A percentile compares a stretch with the other conserved stretches of the same genome.
Conservation (phyloP, 2,329 filamentous ascomycete species). For the Ophiostoma sp. region DNA sequence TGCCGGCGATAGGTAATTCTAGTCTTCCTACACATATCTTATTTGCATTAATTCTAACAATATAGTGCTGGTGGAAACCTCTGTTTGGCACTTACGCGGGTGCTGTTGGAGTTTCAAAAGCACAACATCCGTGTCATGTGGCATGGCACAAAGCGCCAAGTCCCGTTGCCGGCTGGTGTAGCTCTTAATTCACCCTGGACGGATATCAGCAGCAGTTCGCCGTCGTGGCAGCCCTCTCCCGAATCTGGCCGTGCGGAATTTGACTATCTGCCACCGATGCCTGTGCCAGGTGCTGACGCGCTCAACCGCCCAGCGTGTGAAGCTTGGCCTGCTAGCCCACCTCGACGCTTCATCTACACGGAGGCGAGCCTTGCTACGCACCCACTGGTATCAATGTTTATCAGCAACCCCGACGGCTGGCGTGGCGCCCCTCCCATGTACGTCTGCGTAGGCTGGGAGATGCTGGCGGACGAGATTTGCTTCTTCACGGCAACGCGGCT, state of each 20-base stretch:
- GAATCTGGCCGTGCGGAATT: conserved; percentile 37
- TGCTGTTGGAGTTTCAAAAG: conserved; percentile 58
- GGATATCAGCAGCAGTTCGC: conserved; percentile 61
- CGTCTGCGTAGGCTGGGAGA: conserved; percentile 64
- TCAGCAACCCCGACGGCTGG: conserved; percentile 50
- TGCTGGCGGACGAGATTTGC: conserved; percentile 61
- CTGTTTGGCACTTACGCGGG: conserved; percentile 59
- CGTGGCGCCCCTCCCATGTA: conserved; percentile 58
- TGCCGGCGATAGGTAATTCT: conserved; percentile 57
- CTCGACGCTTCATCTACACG: conserved; percentile 50
- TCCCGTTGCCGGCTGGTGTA: conserved; percentile 63
- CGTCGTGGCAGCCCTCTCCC: conserved; percentile 45
- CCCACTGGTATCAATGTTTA: conserved; percentile 61
- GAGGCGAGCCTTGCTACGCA: conserved; percentile 53
- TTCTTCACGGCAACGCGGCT: conserved; percentile 57
- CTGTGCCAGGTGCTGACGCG: conserved; percentile 30
- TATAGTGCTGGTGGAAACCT: conserved; percentile 69
- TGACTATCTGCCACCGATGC: conserved; percentile 57
- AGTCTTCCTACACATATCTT: not conserved
- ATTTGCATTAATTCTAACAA: not conserved
- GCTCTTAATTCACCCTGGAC: conserved; percentile 63
- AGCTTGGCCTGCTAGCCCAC: conserved; percentile 53
- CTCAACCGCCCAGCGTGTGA: conserved; percentile 41
- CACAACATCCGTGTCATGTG: conserved; percentile 48
- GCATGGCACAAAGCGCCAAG: conserved; percentile 51